These are phyloP conservation scores for Backusella tarrabulga DNA, from an alignment of 192 early-diverging fungal species.

Conservation along the genomic window DNA sequence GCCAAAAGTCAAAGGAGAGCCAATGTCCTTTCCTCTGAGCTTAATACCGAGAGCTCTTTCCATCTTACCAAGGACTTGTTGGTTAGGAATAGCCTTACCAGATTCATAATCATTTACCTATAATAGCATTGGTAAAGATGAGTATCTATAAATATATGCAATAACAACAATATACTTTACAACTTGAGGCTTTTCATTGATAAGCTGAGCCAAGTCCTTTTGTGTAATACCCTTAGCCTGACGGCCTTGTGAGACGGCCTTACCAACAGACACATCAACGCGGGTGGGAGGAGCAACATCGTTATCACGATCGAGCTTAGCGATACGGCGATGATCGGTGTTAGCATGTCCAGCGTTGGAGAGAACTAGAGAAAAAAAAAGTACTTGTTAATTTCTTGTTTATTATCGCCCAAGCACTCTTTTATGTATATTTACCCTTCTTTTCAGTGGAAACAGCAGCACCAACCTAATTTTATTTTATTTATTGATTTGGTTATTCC, in stretches of 20 bases:
- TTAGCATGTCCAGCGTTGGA: conserved; percentile 61
- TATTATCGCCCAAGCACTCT: neutral
- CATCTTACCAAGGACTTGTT: conserved; percentile 86
- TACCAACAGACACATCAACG: conserved; percentile 69
- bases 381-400: neutral
- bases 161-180: conserved; percentile 27
- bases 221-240: conserved; percentile 77
- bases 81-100: conserved; percentile 85
- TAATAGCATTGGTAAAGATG: neutral
- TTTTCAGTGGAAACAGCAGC: conserved; percentile 71
- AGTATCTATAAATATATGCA: neutral
- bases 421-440: conserved; percentile 49
- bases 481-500: neutral
- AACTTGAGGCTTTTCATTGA: conserved; percentile 92
- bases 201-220: conserved; percentile 85
- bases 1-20: conserved; percentile 51
- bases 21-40: conserved; percentile 78
- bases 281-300: conserved; percentile 74
- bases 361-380: conserved; percentile 12
- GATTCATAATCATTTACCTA: conserved; percentile 89
- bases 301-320: conserved; percentile 85
- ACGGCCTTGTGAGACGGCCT: conserved; percentile 82
- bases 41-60: conserved; percentile 89
- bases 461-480: conserved; percentile 37
- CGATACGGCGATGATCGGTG: conserved; percentile 73